These are phyloP conservation scores for Sporothrix schenckii DNA, from an alignment of 2,329 filamentous ascomycete species.

Conservation along the genomic window DNA sequence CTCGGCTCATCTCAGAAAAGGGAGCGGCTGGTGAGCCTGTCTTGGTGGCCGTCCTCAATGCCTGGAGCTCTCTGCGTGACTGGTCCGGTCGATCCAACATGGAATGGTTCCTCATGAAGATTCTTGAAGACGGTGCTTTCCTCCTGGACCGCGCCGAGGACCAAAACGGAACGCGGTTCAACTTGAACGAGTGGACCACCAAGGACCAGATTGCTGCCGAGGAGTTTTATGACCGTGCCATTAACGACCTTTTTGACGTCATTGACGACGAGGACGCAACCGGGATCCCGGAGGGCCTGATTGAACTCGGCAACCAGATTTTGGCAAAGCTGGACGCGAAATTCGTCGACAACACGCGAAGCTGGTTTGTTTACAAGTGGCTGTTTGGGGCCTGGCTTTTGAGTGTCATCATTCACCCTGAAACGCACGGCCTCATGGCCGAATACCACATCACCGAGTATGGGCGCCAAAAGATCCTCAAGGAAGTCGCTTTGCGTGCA, in stretches of 20 bases:
- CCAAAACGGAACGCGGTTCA: slow-evolving; percentile 70
- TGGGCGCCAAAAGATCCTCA: slow-evolving; percentile 78
- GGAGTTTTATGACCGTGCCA: slow-evolving; percentile 83
- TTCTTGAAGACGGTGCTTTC: slow-evolving; percentile 89
- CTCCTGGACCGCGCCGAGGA: slow-evolving; percentile 83
- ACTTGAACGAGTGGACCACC: slow-evolving; percentile 71
- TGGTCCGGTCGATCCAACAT: slow-evolving; percentile 90
- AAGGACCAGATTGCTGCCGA: slow-evolving; percentile 82
- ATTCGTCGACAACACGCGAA: slow-evolving; percentile 72
- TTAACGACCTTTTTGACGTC: slow-evolving; percentile 79
- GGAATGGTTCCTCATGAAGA: slow-evolving; percentile 93
- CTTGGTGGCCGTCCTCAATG: slow-evolving; percentile 79
- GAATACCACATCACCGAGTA: slow-evolving; percentile 93
- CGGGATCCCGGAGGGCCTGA: slow-evolving; percentile 81
- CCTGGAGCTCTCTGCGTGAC: slow-evolving; percentile 82
- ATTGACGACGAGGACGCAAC: slow-evolving; percentile 82
- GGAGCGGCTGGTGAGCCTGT: slow-evolving; percentile 79
- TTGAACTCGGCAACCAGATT: slow-evolving; percentile 84
- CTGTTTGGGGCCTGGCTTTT: slow-evolving; percentile 87
- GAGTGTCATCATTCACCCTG: slow-evolving; percentile 83
- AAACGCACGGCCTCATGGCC: slow-evolving; percentile 76
- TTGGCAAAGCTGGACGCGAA: slow-evolving; percentile 74
- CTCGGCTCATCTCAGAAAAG: slow-evolving; percentile 76
- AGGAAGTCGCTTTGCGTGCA: slow-evolving; percentile 77
- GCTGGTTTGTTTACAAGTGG: slow-evolving; percentile 87